A percentile compares a stretch with the other conserved stretches of the same genome.
Conservation (phyloP, 1,139 yeast species). For the Kodamaea sp. region DNA sequence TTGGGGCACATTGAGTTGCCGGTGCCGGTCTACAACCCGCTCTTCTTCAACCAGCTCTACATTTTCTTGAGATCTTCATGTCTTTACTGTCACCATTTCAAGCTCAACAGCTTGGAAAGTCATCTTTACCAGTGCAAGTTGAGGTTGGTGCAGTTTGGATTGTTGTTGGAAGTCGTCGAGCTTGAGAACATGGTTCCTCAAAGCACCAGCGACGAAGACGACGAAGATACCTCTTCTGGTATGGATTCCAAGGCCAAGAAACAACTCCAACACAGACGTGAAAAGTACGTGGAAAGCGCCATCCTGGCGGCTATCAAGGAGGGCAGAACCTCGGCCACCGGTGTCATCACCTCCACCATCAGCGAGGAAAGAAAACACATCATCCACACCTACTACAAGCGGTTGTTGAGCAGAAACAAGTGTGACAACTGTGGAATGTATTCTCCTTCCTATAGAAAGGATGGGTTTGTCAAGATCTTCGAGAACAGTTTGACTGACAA, state of each 20-base stretch:
- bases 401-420: slow-evolving; percentile 71
- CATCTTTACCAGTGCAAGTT: slow-evolving; percentile 81
- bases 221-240: slow-evolving; percentile 23
- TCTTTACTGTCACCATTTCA: slow-evolving; percentile 86
- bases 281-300: slow-evolving; percentile 65
- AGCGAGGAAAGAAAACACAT: slow-evolving; percentile 81
- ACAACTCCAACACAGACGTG: slow-evolving; percentile 60
- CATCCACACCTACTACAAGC: slow-evolving; percentile 74
- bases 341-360: slow-evolving; percentile 80
- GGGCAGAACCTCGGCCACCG: slow-evolving; percentile 67
- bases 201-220: slow-evolving; percentile 30
- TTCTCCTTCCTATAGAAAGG: slow-evolving; percentile 92
- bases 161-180: slow-evolving; percentile 73
- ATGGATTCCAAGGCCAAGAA: slow-evolving; percentile 42
- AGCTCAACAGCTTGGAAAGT: slow-evolving; percentile 64
- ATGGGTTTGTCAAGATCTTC: slow-evolving; percentile 90
- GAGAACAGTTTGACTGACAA: slow-evolving; percentile 83
- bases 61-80: slow-evolving; percentile 82
- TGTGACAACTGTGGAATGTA: slow-evolving; percentile 97
- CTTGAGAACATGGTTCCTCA: slow-evolving; percentile 60
- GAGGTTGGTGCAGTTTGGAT: slow-evolving; percentile 82
- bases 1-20: slow-evolving; percentile 98
- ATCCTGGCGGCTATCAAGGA: slow-evolving; percentile 76
- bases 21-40: slow-evolving; percentile 90
- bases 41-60: slow-evolving; percentile 90